These are phyloP conservation scores for Medicago ruthenica DNA, from an alignment of 306 rosid species.

Conservation along the genomic window DNA sequence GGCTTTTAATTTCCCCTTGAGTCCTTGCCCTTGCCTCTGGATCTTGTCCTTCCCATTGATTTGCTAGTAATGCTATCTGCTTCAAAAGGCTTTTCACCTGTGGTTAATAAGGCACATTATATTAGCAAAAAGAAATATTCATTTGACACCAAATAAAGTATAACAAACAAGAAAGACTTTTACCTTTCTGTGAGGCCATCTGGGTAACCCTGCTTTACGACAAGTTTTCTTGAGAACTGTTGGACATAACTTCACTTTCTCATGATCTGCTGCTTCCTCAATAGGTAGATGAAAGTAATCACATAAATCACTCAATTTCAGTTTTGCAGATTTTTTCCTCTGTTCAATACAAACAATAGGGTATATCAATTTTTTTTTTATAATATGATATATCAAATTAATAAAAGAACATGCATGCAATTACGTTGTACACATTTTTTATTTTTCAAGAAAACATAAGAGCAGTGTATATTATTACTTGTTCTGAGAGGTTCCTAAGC, in stretches of 20 bases:
- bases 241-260: slow-evolving; percentile 54
- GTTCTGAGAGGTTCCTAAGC: slow-evolving; percentile 45
- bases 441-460: background rate
- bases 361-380: background rate
- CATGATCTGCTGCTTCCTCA: slow-evolving; percentile 53
- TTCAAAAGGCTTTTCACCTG: slow-evolving; percentile 59
- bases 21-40: slow-evolving; percentile 44
- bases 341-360: slow-evolving; percentile 16
- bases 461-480: slow-evolving; percentile 46
- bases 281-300: slow-evolving; percentile 63
- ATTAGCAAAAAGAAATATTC: background rate
- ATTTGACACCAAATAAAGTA: background rate
- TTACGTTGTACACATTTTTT: background rate
- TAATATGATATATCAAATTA: background rate
- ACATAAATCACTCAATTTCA: slow-evolving; percentile 57
- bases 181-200: slow-evolving; percentile 95
- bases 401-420: background rate
- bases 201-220: slow-evolving; percentile 52
- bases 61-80: slow-evolving; percentile 46
- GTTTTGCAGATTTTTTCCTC: slow-evolving; percentile 64
- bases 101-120: background rate
- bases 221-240: slow-evolving; percentile 76
- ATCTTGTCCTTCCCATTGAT: slow-evolving; percentile 27
- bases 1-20: slow-evolving; percentile 57
- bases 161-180: background rate